Base-by-base conservation (phyloP, 371 early-diverging fungal species). In the Rhizopus delemar region DNA sequence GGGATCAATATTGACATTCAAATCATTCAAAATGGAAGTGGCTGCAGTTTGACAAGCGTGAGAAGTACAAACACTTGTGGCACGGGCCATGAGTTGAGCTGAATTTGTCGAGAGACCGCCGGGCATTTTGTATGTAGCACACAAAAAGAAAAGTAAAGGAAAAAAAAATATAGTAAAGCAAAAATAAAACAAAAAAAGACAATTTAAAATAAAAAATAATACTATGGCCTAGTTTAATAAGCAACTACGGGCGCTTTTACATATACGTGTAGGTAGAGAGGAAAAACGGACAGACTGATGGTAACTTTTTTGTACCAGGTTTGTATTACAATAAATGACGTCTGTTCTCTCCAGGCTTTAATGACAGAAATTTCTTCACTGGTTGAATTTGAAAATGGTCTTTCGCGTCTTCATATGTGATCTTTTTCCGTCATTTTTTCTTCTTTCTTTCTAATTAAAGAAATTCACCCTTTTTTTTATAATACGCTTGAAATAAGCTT, bases 1-100 rank as follows among this genome's bases (percentile, higher is more conserved):
- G 1, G 78, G 78, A 68, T 78, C 65, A 0, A 63, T 54, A 31
- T 66, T 73, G 13, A 75, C 46, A 43, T 78, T 70, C 8, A 75
- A 43, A 29, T 69, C 70, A 8, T 63, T 57, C 8, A 62, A 11
- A 53, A 63, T 63, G 2, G 57, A 46, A 5, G 41, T 13, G 0
- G 63, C 57, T 16, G 57, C 48, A 22, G 33, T 34, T 33, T 57
- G 51, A 36, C 63, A 62, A 29, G 43, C 52, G 11, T 56, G 46
- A 2, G 63, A 51, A 38, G n/a, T 51, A 52, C 63, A 62, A 0
- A 38, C 46, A 16, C 11, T 22, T 8, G 39, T 48, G 34, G 51
- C 28, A 52, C 57, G 36, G 12, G 57, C 57, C 53, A 57, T 46
- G 6, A 62, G 41, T 38, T 57, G 46, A 31, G 48, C 46, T 11